Percentiles rank a stretch among this genome's conserved stretches.
These are phyloP conservation scores for Linaria vulgaris DNA, from an alignment of 257 asterid species.

Conservation along the genomic window DNA sequence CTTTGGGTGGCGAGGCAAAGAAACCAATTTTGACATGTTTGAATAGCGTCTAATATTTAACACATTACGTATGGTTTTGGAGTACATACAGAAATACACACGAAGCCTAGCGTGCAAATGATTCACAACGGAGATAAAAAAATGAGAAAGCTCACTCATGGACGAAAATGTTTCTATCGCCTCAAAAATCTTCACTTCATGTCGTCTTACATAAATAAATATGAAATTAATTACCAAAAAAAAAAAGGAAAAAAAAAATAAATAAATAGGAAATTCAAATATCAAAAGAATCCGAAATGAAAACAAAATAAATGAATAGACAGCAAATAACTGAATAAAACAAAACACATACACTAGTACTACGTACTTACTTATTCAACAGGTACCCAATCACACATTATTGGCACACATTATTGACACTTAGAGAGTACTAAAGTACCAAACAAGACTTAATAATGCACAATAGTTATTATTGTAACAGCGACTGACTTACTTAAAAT, in stretches of 20 bases:
- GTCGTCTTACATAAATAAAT: no score
- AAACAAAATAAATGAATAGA: background rate
- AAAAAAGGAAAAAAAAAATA: background rate
- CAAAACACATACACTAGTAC: slow-evolving; percentile 3
- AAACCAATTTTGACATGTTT: no score
- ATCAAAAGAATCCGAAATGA: background rate
- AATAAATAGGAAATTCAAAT: background rate
- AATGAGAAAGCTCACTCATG: no score
- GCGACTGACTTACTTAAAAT: slow-evolving; percentile 18
- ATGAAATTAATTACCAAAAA: no score
- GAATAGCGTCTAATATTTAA: no score
- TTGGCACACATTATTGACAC: slow-evolving; percentile 20
- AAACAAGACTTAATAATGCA: slow-evolving; percentile 8
- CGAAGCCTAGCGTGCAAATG: no score
- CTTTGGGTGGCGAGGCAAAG: no score
- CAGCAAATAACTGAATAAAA: slow-evolving; percentile 13
- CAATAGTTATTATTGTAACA: slow-evolving; percentile 5
- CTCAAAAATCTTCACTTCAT: no score
- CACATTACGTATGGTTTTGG: no score
- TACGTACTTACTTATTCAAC: background rate
- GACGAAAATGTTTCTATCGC: no score
- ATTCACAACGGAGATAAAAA: no score
- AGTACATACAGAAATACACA: no score
- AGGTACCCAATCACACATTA: slow-evolving; percentile 13
- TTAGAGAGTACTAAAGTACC: slow-evolving; percentile 9